These are phyloP conservation scores for Pyrrhoderma lamaoense DNA, from an alignment of 1,284 basidiomycete genomes.

Conservation along the genomic window DNA sequence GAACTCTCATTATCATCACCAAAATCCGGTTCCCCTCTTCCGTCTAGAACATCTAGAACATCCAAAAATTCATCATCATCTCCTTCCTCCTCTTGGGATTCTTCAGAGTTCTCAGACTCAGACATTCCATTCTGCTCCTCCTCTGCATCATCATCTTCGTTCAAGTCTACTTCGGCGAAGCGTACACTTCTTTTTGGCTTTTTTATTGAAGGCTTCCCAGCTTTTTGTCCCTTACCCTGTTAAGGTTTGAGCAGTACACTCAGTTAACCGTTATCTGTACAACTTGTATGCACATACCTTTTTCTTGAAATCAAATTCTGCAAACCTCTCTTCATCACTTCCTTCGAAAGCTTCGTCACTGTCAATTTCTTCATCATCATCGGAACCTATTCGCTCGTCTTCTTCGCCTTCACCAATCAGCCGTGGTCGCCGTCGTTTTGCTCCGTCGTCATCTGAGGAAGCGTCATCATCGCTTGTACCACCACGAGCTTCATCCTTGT, in stretches of 20 bases:
- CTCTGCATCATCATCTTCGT: slow-evolving; percentile 54
- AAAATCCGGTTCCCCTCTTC: slow-evolving; percentile 42
- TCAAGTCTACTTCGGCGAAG: slow-evolving; percentile 55
- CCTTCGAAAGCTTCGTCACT: slow-evolving; percentile 78
- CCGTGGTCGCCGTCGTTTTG: slow-evolving; percentile 36
- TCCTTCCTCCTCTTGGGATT: slow-evolving; percentile 38
- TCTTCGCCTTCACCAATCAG: slow-evolving; percentile 54
- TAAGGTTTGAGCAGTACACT: background rate
- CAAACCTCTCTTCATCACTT: slow-evolving; percentile 74
- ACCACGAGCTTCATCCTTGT: slow-evolving; percentile 45
- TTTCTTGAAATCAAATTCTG: slow-evolving; percentile 47
- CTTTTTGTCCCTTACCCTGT: slow-evolving; percentile 6
- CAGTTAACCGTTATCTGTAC: background rate
- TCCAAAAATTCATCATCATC: slow-evolving; percentile 59
- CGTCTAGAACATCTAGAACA: slow-evolving; percentile 61
- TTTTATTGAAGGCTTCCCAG: background rate
- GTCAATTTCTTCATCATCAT: slow-evolving; percentile 75
- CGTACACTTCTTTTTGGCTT: slow-evolving; percentile 28
- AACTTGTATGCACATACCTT: slow-evolving; percentile 2
- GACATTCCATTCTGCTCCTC: slow-evolving; percentile 25
- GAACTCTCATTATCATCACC: slow-evolving; percentile 23
- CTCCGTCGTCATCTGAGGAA: slow-evolving; percentile 30
- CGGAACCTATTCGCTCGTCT: slow-evolving; percentile 47
- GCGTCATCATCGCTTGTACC: slow-evolving; percentile 32
- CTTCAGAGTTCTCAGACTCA: slow-evolving; percentile 9